These are phyloP conservation scores for Penicillium daleae DNA, from an alignment of 495 filamentous ascomycete genomes.

Conservation along the genomic window DNA sequence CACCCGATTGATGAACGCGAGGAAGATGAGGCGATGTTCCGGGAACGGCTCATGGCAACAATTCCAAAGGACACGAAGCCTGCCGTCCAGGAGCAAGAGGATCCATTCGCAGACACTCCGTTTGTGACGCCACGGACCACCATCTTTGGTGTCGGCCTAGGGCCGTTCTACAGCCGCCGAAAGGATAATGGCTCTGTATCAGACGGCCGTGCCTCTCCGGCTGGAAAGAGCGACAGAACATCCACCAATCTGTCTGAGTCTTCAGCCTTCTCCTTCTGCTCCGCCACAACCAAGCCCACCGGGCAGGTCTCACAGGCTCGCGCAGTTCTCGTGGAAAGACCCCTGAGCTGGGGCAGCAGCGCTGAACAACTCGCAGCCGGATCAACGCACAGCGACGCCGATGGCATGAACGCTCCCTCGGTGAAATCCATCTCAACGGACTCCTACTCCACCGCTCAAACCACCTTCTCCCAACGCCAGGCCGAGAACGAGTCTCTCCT, in stretches of 20 bases:
- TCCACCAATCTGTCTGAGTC: slow-evolving; percentile 59
- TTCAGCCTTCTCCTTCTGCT: slow-evolving; percentile 43
- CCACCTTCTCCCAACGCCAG: slow-evolving; percentile 63
- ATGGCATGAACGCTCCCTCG: slow-evolving; percentile 29
- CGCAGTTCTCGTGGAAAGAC: slow-evolving; percentile 23
- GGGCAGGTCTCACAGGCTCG: slow-evolving; percentile 24
- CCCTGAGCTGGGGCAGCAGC: slow-evolving; percentile 31
- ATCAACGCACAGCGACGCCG: slow-evolving; percentile 32
- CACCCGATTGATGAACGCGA: slow-evolving; percentile 75
- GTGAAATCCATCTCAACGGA: slow-evolving; percentile 54
- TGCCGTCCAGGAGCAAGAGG: slow-evolving; percentile 25
- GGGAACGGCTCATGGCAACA: slow-evolving; percentile 31
- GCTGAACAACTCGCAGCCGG: slow-evolving; percentile 27
- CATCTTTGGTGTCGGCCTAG: slow-evolving; percentile 33
- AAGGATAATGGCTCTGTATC: slow-evolving; percentile 23
- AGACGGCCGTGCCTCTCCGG: slow-evolving; percentile 43
- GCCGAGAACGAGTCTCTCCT: slow-evolving; percentile 69
- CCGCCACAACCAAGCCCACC: slow-evolving; percentile 21
- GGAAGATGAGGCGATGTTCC: slow-evolving; percentile 55
- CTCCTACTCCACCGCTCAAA: slow-evolving; percentile 70
- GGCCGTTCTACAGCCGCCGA: slow-evolving; percentile 33
- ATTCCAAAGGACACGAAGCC: slow-evolving; percentile 23
- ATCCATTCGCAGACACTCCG: slow-evolving; percentile 33
- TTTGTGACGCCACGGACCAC: slow-evolving; percentile 38
- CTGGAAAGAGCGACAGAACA: slow-evolving; percentile 56